Evolutionary conservation across 805 yeast species (phyloP), one percentile per base, ranked within the genome.

Genomic region (Barnettozyma botsteinii): DNA sequence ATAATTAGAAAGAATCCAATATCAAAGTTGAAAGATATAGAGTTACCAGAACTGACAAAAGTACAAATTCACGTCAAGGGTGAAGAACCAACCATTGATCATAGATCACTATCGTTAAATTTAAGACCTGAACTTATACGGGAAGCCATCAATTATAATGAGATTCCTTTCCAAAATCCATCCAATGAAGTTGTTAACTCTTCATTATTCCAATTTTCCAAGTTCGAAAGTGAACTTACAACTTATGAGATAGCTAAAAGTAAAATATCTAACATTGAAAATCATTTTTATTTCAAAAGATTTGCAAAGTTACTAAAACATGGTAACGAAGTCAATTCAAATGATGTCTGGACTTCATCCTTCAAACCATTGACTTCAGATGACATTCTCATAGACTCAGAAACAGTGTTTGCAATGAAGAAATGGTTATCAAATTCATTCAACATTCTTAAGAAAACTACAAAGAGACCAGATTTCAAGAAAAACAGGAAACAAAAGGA

Each of bases 341-440:
- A 33, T 11, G 51, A 48, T 4, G 30, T 52, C 11, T 65, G 69
- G 69, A 45, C 57, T 0, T 41, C 48, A 1, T 37, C 49, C 7
- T 60, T 60, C 38, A 55, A 50, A 35, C 73, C 73, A 0, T 35
- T 42, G 12, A 18, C 40, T 0, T 18, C 61, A 2, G 40, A 53
- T 6, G 65, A 65, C 13, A 55, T 67, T 0, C 37, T 68, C 11
- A 29, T 59, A 10, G 57, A 55, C n/a, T 44, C 50, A 2, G 36
- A 40, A 7, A 17, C 51, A 6, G 55, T 60, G 6, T 24, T 41
- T 3, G 12, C 24, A 1, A 54, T 64, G 7, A 43, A 50, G 12
- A 38, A 36, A 5, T 67, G 72, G 69, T 40, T 68, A 0, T 14
- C 33, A 4, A 47, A 49, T 19, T 60, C 70, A 0, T 65, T 67